Evolutionary conservation across 169 alveolate genomes (phyloP).

Genomic region (Cryptosporidium felis): DNA sequence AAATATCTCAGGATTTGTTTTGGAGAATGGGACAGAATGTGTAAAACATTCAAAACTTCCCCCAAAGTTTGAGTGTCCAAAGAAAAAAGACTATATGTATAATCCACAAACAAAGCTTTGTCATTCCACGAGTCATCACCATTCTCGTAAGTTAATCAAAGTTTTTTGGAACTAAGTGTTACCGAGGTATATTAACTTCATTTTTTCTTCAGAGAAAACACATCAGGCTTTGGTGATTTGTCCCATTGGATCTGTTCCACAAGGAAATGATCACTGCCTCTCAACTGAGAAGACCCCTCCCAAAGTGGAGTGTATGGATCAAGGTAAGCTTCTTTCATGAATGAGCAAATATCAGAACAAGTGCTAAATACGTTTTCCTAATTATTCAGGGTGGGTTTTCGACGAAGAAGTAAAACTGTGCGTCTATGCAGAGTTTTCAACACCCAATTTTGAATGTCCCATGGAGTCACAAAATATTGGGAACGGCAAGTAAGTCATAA

Average conservation of each 20-base stretch:
- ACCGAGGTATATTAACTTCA: too few species aligned
- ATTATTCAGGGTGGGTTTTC: conserved; percentile 44
- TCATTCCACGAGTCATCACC: conserved; percentile 67
- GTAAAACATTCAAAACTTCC: conserved; percentile 20
- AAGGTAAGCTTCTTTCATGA: conserved; percentile 8
- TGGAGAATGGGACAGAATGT: conserved; percentile 7
- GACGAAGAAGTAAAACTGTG: conserved; percentile 12
- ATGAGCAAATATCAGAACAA: neutral
- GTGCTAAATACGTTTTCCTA: neutral
- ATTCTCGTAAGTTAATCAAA: conserved; percentile 65
- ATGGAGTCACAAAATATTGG: conserved; percentile 28
- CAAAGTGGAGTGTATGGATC: conserved; percentile 27
- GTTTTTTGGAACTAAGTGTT: too few species aligned
- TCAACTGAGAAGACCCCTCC: conserved; percentile 18
- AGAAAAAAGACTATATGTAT: conserved; percentile 59
- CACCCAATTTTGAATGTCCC: conserved; percentile 40
- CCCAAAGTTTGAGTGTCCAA: conserved; percentile 60
- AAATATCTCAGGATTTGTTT: neutral
- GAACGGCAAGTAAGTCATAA: conserved; percentile 49
- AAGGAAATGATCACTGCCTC: conserved; percentile 8
- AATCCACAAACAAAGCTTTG: conserved; percentile 58
- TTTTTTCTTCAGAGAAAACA: conserved; percentile 33
- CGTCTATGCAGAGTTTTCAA: conserved; percentile 30
- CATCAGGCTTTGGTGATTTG: conserved; percentile 44
- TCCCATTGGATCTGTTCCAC: conserved; percentile 53